Base-by-base conservation (phyloP, 306 rosid genomes). In the Ceratonia siliqua region DNA sequence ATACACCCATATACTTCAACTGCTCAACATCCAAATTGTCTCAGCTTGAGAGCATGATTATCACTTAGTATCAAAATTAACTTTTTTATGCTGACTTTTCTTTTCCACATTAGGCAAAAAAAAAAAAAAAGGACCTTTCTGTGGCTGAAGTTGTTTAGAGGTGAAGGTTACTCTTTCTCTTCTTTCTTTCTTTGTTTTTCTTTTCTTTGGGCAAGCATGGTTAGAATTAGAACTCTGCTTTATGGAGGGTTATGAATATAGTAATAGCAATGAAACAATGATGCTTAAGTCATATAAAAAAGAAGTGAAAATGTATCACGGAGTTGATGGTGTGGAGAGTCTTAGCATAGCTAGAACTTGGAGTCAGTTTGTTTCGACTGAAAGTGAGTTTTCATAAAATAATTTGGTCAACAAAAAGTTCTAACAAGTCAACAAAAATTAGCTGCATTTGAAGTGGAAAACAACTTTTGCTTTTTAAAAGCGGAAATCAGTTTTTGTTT, bases 11-110 rank as follows among this genome's bases (percentile, higher is more conserved):
- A 36, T 28, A 17, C 50, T 25, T 25, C 30, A 32, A 45, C 33
- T 32, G 55, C 36, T 38, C 21, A 5, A 35, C 49, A 62, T 68
- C 73, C 38, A 39, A 55, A 32, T 43, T 70, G 43, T 62, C 78
- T 30, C 36, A 48, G 15, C 62, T 6, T 52, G 59, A 74, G 57
- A 38, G 62, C 25, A 72, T 48, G 12, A 8, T 42, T 20, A 25
- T 39, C 0, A 0, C 15, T 20, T 46, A 27, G 1, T 36, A 62
- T 61, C 46, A 56, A 76, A 65, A 62, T 38, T 68, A 15, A 32
- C 36, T 17, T 8, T 28, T 67, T 49, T 42, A 65, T 57, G 24
- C 18, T 64, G 45, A 62, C 74, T 62, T 35, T 58, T 22, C 33
- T 5, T 53, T 56, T 62, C 17, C n/a, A 46, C 53, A 46, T 46